phyloP scores from a whole-genome alignment of 2,329 filamentous ascomycete genomes.

The Colletotrichum tamarilloi region DNA sequence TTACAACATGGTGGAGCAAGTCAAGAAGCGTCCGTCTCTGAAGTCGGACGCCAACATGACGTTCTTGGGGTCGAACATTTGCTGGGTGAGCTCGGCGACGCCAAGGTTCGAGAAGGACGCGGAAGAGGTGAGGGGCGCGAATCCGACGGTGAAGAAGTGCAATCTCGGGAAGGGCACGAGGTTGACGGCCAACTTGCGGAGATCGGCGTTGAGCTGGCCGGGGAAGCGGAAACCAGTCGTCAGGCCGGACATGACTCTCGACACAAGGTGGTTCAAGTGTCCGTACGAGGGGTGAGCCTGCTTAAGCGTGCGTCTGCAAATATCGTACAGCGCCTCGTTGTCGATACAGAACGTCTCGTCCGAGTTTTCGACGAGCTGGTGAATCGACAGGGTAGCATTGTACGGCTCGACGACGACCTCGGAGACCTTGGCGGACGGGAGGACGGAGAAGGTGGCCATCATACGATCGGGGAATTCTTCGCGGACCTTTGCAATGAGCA shows the following conservation, averaged over 20 bases:
- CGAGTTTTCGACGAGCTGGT: constrained; percentile 99
- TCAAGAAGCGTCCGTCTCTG: constrained; percentile 99
- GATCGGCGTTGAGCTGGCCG: constrained; percentile 99
- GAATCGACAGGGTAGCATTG: constrained; percentile 98
- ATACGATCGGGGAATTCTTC: constrained; percentile 99
- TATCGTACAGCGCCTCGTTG: constrained; percentile 99
- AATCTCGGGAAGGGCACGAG: constrained; percentile 99
- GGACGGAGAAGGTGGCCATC: constrained; percentile 99
- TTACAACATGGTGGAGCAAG: constrained; percentile 98
- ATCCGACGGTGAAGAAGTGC: constrained; percentile 99
- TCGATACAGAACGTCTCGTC: constrained; percentile 99
- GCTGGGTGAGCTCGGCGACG: constrained; percentile 98
- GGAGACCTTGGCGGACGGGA: constrained; percentile 98
- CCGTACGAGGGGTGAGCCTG: constrained; percentile 98
- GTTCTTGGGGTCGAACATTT: constrained; percentile 99
- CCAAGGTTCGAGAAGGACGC: constrained; percentile 92
- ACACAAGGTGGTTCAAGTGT: constrained; percentile 99
- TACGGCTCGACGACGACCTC: constrained; percentile 99
- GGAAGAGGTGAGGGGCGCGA: constrained; percentile 91
- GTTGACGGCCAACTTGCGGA: constrained; percentile 99
- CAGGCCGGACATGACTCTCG: constrained; percentile 98
- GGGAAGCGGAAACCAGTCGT: constrained; percentile 99
- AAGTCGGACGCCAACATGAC: constrained; percentile 99
- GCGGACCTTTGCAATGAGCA: constrained; percentile 99
- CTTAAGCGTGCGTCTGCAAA: constrained; percentile 99